Conservation (phyloP, 768 basidiomycete genomes). For the Leccinum fibrillosum region DNA sequence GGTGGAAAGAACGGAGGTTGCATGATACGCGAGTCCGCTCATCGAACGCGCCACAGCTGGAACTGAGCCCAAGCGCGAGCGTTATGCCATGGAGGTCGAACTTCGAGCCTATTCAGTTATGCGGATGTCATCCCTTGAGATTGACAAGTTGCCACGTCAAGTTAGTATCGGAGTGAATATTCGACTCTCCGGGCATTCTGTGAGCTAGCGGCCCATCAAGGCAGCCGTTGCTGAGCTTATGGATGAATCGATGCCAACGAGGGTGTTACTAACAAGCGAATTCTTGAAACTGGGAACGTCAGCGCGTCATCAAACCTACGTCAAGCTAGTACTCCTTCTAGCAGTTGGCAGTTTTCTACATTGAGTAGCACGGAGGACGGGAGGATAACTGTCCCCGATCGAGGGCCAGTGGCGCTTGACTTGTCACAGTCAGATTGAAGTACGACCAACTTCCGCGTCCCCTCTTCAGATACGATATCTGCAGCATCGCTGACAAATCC, state of each 20-base stretch:
- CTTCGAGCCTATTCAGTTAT: not conserved
- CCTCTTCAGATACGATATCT: not conserved
- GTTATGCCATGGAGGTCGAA: not conserved
- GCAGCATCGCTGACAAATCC: not conserved
- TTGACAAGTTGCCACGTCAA: conserved; percentile 5
- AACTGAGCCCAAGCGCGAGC: not conserved
- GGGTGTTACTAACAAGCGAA: not conserved
- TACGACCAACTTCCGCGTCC: not conserved
- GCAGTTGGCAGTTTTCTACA: not conserved
- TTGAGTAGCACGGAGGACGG: not conserved
- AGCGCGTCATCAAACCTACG: not conserved
- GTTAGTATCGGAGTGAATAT: not conserved
- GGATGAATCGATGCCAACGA: not conserved
- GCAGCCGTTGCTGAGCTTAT: not conserved
- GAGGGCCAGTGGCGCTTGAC: not conserved
- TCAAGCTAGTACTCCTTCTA: conserved; percentile 1
- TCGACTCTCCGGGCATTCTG: not conserved
- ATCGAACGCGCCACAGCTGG: not conserved
- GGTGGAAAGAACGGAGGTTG: not conserved
- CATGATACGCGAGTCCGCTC: not conserved
- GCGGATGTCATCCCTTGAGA: not conserved
- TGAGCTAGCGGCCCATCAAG: not conserved
- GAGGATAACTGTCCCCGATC: conserved; percentile 2
- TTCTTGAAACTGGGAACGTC: not conserved
- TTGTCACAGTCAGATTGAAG: not conserved